Base-by-base conservation (phyloP, 441 rosid species). In the Eugenia klotzschiana region DNA sequence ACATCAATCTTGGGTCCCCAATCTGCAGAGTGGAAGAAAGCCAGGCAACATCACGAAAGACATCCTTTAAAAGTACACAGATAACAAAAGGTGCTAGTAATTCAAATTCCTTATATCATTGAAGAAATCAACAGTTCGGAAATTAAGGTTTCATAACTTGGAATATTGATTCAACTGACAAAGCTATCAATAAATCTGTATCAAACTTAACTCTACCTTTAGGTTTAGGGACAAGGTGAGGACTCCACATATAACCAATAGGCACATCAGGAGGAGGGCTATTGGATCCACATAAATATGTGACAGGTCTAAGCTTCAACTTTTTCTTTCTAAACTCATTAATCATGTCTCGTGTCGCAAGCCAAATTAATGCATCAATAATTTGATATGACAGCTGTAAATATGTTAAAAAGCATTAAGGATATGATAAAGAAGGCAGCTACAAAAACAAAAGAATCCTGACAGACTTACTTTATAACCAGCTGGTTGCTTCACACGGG, bases 1-100 rank as follows among this genome's bases (percentile, higher is more conserved):
- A 91, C 90, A 86, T 91, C 93, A 82, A 91, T 87, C 82, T 88
- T 89, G 25, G 88, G 87, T 40, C 92, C 93, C 93, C 93, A 91
- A 52, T 91, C 92, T 91, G 89, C 87, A 85, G 23, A 82, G 40
- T 37, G 77, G 77, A 33, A 33, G 77, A 64, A 64, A 64, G 46
- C 77, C 22, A 46, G 77, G 46, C 77, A 64, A 64, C 77, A 64
- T 64, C 77, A 64, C 7, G 40, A 20, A 64, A 64, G 46, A 33
- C 77, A 3, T 64, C 23, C 77, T 64, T 64, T 22, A 54, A 33
- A 64, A 64, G 46, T 64, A 64, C 7, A 64, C 77, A 64, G 41
- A 33, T 64, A 64, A 64, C 46, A 64, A 64, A 33, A 64, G 15
- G 46, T 20, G n/a, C 37, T 20, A 10, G 77, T 64, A 9, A 20